Evolutionary conservation across 1,284 basidiomycete species (phyloP).

Genomic region (Rhodotorula sp.): DNA sequence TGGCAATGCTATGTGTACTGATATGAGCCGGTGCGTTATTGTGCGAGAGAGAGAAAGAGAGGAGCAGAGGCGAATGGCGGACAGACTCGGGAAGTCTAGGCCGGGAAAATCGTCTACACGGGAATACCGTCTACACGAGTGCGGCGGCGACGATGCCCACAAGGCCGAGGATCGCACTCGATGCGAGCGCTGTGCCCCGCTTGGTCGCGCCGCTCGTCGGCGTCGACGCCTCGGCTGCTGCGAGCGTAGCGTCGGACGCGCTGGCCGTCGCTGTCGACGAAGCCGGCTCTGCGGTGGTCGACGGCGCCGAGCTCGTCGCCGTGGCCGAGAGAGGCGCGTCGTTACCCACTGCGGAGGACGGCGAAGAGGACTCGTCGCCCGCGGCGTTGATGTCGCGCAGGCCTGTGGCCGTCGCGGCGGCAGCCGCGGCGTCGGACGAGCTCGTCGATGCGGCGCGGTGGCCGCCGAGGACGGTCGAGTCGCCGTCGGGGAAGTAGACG

Average conservation of each 20-base stretch:
- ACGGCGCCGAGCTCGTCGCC: not conserved
- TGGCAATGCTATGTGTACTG: too few relatives aligned
- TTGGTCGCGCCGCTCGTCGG: too few relatives aligned
- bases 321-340: not conserved
- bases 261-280: not conserved
- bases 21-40: too few relatives aligned
- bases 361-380: not conserved
- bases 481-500: slow-evolving; percentile 12
- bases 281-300: not conserved
- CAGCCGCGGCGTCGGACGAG: not conserved
- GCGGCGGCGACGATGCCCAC: too few relatives aligned
- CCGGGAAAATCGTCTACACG: too few relatives aligned
- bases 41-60: too few relatives aligned
- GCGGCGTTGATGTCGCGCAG: slow-evolving; percentile 3
- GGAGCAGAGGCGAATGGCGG: too few relatives aligned
- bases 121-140: too few relatives aligned
- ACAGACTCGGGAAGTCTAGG: too few relatives aligned
- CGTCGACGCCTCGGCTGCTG: too few relatives aligned
- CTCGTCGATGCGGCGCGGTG: not conserved
- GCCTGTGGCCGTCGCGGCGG: not conserved
- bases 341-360: not conserved
- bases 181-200: too few relatives aligned
- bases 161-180: too few relatives aligned
- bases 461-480: slow-evolving; percentile 9
- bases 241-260: not conserved